Base-by-base conservation (phyloP, 257 asterid genomes). In the Galeopsis tetrahit region DNA sequence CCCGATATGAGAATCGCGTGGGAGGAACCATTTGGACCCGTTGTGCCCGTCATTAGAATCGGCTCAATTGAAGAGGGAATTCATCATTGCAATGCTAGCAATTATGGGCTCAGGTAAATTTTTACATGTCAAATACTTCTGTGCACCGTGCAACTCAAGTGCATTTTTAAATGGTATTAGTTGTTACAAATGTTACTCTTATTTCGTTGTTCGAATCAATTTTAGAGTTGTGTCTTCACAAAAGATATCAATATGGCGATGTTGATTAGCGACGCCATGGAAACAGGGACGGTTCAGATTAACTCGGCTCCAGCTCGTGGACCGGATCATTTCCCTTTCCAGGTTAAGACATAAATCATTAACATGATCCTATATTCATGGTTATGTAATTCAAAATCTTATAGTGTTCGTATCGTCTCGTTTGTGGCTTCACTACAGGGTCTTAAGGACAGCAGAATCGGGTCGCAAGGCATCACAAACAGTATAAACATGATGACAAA, bases 1-100 rank as follows among this genome's bases (percentile, higher is more conserved):
- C 92, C 99, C 0, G 96, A 95, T 73, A 92, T 95, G 99, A 87
- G 99, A 58, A 92, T 95, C 3, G 97, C 99, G 0, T 92, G 98
- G 98, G 99, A 95, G 85, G 99, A 95, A 82, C 99, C 99, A 1
- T 95, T 95, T 31, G 99, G 99, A 1, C 99, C 99, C 0, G 94
- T 95, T 44, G 65, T 95, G 8, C 99, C 98, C 0, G 88, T 95
- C 51, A 87, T 94, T 58, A 77, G 99, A 76, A 91, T 94, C 35
- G 82, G 72, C 21, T 85, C 98, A 0, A 68, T 85, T 13, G 99
- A 95, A 78, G 99, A 95, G 78, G 99, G 99, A 17, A 90, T 95
- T 66, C 92, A 90, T 61, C 98, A 95, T 76, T 94, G 99, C 89
- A 94, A 94, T 68, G 97, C 99, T 11, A 94, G 98, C 85, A 91